Base-by-base conservation (phyloP, 2,329 filamentous ascomycete species). In the Fusarium metavorans region DNA sequence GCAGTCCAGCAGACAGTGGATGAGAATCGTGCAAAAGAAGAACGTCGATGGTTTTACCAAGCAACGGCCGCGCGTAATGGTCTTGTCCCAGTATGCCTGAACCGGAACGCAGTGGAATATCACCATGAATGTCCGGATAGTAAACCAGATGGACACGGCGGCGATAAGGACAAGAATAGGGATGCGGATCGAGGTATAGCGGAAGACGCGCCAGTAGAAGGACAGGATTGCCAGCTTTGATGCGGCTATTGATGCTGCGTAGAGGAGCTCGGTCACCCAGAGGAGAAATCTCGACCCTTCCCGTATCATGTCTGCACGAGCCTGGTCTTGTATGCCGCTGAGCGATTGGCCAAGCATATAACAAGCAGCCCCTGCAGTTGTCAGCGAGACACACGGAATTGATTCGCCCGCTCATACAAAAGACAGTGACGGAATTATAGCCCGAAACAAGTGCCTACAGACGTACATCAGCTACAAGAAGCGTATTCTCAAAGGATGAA, bases 21-120 rank as follows among this genome's bases (percentile, higher is more conserved):
- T 71, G 0, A 82, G 64, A 2, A 81, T 76, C 0, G 80, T 82
- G 14, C 79, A 79, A 56, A 82, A 80, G 56, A 82, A 82, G 70
- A 81, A 82, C 10, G 76, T 76, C 1, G 73, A 66, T 25, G 79
- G 79, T 20, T 82, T 75, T 41, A 83, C 80, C 0, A 60, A 70
- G 62, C 82, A 84, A 11, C 65, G 63, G 0, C 71, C 73, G 7
- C 72, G 74, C 10, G 67, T 39, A 34, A 83, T 78, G 1, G 68
- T 66, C 16, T 69, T 72, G 6, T 80, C 72, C 82, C 82, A 84
- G 54, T 81, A 83, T 0, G 77, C 78, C 16, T 79, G 76, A 0
- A 83, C 72, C 0, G 83, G 83, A 1, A 81, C 50, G 52, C 82
- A 83, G 41, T 81, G 79, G 56, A 83, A 83, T 2, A 81, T 77